Conservation (phyloP, 768 basidiomycete genomes). For the Kondoa subrosea region DNA sequence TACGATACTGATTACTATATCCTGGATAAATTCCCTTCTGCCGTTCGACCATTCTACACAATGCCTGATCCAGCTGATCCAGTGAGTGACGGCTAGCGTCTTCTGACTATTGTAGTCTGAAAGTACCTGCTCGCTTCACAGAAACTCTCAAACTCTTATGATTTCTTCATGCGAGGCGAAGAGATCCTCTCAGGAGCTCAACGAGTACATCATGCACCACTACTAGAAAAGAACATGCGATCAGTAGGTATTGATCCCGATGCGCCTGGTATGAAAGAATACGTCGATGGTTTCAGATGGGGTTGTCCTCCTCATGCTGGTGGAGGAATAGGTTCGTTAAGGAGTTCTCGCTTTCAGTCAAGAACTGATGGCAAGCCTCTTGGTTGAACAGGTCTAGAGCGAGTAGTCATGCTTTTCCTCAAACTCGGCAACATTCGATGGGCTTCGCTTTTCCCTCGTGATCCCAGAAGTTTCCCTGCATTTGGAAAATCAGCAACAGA, state of each 20-base stretch:
- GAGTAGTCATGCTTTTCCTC: constrained; percentile 81
- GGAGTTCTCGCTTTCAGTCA: not conserved
- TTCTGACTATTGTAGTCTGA: not conserved
- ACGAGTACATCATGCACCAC: constrained; percentile 75
- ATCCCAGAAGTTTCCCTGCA: constrained; percentile 61
- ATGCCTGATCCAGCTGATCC: constrained; percentile 92
- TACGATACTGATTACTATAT: constrained; percentile 98
- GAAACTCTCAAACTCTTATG: constrained; percentile 92
- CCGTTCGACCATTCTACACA: constrained; percentile 92
- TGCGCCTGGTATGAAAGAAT: constrained; percentile 56
- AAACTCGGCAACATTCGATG: constrained; percentile 89
- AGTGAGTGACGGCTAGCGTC: constrained; percentile 34
- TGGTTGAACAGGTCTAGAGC: constrained; percentile 9
- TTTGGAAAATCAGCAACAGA: not conserved
- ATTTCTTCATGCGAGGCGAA: constrained; percentile 99
- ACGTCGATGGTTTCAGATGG: constrained; percentile 83
- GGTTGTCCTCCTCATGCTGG: constrained; percentile 94
- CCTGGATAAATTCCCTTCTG: constrained; percentile 95
- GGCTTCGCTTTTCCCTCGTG: constrained; percentile 86
- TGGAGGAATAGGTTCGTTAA: constrained; percentile 58
- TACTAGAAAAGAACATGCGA: constrained; percentile 71
- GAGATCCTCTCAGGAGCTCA: constrained; percentile 97
- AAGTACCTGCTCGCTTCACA: constrained; percentile 30
- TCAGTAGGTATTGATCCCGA: constrained; percentile 75
- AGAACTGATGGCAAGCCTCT: not conserved